A percentile compares a stretch with the other conserved stretches of the same genome.
Conservation (phyloP, 2,329 filamentous ascomycete species). For the Purpureocillium takamizusanense region DNA sequence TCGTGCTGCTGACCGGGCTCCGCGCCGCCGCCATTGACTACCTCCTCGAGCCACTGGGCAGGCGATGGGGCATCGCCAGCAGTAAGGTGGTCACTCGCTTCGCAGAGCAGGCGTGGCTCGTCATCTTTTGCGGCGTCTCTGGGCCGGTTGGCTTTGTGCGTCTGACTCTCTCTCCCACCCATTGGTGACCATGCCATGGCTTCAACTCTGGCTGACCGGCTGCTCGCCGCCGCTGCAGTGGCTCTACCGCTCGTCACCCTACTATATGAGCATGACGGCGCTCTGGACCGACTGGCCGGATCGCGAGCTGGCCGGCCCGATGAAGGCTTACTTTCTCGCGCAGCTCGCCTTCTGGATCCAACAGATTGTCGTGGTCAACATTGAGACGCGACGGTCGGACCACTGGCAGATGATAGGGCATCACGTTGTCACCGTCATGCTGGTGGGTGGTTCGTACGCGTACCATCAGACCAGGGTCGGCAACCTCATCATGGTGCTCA, state of each 20-base stretch:
- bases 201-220: neutral
- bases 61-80: constrained; percentile 60
- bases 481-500: constrained; percentile 79
- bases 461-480: constrained; percentile 84
- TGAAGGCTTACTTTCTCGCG: constrained; percentile 84
- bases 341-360: constrained; percentile 93
- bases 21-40: constrained; percentile 82
- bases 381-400: constrained; percentile 90
- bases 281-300: constrained; percentile 83
- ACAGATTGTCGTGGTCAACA: constrained; percentile 87
- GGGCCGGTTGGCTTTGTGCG: constrained; percentile 78
- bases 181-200: too few relatives aligned
- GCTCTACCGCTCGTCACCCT: constrained; percentile 68
- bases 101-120: constrained; percentile 86
- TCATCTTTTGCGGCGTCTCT: constrained; percentile 72
- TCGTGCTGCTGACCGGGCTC: constrained; percentile 77
- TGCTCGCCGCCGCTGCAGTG: constrained; percentile 45
- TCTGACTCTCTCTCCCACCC: constrained; percentile 4
- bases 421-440: constrained; percentile 77
- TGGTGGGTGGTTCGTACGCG: constrained; percentile 75
- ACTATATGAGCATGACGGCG: constrained; percentile 67
- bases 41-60: constrained; percentile 67
- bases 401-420: constrained; percentile 96
- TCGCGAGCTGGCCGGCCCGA: constrained; percentile 63
- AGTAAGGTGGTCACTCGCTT: constrained; percentile 72